Conservation (phyloP, 148 eudicot species). For the Dianthus caryophyllus region DNA sequence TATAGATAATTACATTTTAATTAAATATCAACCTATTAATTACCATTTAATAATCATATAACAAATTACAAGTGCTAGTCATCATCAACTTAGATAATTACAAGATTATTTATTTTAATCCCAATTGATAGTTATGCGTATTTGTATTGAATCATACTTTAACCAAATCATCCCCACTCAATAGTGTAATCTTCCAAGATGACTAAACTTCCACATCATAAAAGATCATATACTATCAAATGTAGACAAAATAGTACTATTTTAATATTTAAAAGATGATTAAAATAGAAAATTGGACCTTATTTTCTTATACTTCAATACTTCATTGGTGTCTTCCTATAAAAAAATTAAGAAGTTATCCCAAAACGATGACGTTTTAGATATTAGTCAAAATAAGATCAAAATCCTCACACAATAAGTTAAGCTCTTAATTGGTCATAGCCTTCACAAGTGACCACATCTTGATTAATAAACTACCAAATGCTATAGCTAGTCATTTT, state of each 20-base stretch:
- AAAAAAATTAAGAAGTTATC: neutral
- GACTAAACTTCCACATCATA: neutral
- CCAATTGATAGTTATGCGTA: too few species aligned
- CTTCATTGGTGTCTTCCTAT: neutral
- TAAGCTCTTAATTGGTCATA: neutral
- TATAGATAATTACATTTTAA: too few species aligned
- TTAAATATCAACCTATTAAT: too few species aligned
- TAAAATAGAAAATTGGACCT: neutral
- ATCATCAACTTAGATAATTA: too few species aligned
- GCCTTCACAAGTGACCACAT: constrained; percentile 21
- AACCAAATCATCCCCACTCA: too few species aligned
- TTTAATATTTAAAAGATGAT: neutral
- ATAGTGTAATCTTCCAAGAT: neutral
- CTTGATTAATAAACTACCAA: too few species aligned
- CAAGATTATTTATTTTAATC: too few species aligned
- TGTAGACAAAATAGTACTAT: neutral
- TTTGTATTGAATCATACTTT: too few species aligned
- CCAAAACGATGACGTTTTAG: constrained; percentile 5
- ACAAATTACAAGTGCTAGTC: too few species aligned
- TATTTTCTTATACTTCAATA: constrained; percentile 1
- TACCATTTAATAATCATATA: too few species aligned
- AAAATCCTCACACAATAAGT: constrained; percentile 16
- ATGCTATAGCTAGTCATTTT: neutral
- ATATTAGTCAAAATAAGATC: constrained; percentile 20
- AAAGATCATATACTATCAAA: neutral